Evolutionary conservation across 306 rosid genomes (phyloP), one percentile per base, ranked within the genome.

Genomic region (Acacia acuminata): DNA sequence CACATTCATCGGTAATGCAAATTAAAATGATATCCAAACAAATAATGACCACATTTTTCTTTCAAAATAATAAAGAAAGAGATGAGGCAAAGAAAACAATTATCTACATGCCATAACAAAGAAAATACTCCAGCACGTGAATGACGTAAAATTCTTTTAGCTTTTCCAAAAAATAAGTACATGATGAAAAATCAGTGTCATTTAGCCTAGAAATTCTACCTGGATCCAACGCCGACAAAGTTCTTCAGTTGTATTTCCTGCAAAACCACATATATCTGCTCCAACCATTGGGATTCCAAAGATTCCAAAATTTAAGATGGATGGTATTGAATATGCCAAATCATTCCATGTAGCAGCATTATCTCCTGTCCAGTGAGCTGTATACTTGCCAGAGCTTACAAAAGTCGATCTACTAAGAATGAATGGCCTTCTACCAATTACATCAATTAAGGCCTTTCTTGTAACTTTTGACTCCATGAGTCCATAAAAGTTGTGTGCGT

Each of bases 281-380:
- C 97, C 97, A 77, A 95, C 97, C 98, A 95, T 92, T 9, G 97
- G 97, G 80, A 95, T 81, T 81, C 98, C 98, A 60, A 93, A 91
- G 60, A 95, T 85, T 42, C 98, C 98, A 74, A 36, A 93, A 83
- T 85, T 95, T 42, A 93, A 74, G 76, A 93, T 93, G 5, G 90
- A 65, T 5, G 98, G 94, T 63, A 93, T 87, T 38, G 93, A 81
- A 83, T 90, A 89, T 47, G 89, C 97, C 83, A 95, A 86, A 85
- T 95, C 98, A 73, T 89, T 80, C 97, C 97, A 95, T 10, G 89
- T 78, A 8, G 98, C 97, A 55, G 89, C 89, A 83, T 90, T 95
- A 53, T 95, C 98, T 86, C 97, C 98, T 10, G 98, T 95, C 97
- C 98, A 95, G 60, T 95, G 98, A 1, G 97, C 98, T 25, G 93